Base-by-base conservation (phyloP, 2,329 filamentous ascomycete genomes). In the Seiridium unicorne region DNA sequence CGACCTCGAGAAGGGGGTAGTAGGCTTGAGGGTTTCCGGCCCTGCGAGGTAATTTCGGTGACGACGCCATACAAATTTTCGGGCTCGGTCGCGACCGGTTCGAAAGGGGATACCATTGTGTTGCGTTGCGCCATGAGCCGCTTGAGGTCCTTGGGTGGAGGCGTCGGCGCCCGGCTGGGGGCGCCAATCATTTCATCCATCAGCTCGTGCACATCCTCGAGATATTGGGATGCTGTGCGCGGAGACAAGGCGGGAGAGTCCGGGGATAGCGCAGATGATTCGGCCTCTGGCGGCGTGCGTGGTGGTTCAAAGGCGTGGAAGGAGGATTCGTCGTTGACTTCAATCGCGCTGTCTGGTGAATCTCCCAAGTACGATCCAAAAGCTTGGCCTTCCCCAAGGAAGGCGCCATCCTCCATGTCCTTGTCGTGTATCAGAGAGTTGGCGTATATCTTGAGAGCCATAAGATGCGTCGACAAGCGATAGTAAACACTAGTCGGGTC, bases 401-500 rank as follows among this genome's bases (percentile, higher is more conserved):
- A 72, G 13, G 70, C 69, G 26, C 69, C 55, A 36, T 61, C 61
- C 11, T 53, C 51, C 44, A 18, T 36, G 10, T 58, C 54, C 38
- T 47, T 53, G 38, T 9, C 51, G 11, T 58, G 60, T 6, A 72
- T 64, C n/a, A 72, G 61, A 5, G 66, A 64, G 49, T 71, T 64
- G 44, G 74, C 74, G 75, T 91, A 90, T 64, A 88, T 84, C 5
- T 89, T 89, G 5, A 93, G 82, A 0, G 88, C 85, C 69, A 90
- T 89, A 62, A 89, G 81, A 62, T 90, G 87, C 31, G 84, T 88
- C 60, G 88, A 87, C n/a, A 87, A 84, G 3, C 82, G 85, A 1
- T 87, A 85, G 62, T 91, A 86, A 58, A 89, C 87, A n/a, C 88
- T 83, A 73, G 85, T 87, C 62, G 83, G 84, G 68, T 86, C 87